These are phyloP conservation scores for Aspergillus sp. DNA, from an alignment of 2,329 filamentous ascomycete genomes.

Conservation along the genomic window DNA sequence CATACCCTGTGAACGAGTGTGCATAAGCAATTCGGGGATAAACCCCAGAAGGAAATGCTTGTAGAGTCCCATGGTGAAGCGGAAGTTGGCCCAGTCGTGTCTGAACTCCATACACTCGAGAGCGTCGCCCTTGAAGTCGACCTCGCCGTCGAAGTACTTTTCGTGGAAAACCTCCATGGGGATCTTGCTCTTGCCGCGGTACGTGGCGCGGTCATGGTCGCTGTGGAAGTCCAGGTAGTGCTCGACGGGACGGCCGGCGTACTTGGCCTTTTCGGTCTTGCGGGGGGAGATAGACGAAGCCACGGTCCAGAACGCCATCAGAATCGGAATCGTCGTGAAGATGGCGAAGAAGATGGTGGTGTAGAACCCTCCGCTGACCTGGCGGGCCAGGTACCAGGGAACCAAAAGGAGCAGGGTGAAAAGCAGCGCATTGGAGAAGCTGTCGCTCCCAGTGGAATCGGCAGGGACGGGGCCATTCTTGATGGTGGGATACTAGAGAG, in stretches of 20 bases:
- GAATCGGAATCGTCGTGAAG: slow-evolving; percentile 67
- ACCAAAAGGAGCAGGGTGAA: slow-evolving; percentile 59
- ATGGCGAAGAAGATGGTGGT: slow-evolving; percentile 80
- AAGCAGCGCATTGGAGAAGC: slow-evolving; percentile 76
- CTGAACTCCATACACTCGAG: slow-evolving; percentile 86
- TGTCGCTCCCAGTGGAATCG: slow-evolving; percentile 72
- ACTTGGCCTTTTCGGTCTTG: slow-evolving; percentile 83
- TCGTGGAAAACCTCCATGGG: slow-evolving; percentile 78
- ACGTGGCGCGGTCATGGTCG: slow-evolving; percentile 38
- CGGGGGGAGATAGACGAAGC: slow-evolving; percentile 74
- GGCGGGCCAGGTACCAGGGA: slow-evolving; percentile 73
- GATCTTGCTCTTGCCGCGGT: slow-evolving; percentile 42
- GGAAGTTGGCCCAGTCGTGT: slow-evolving; percentile 94
- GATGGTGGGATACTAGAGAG: slow-evolving; percentile 66
- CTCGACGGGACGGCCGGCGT: slow-evolving; percentile 78
- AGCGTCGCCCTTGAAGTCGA: slow-evolving; percentile 89
- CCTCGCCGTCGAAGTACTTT: slow-evolving; percentile 93
- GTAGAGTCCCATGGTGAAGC: slow-evolving; percentile 77
- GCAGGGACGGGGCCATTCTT: slow-evolving; percentile 91
- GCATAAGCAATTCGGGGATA: slow-evolving; percentile 83
- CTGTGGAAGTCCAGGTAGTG: slow-evolving; percentile 57
- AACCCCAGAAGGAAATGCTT: slow-evolving; percentile 81
- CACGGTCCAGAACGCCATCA: slow-evolving; percentile 72
- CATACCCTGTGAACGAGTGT: slow-evolving; percentile 76
- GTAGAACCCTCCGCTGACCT: slow-evolving; percentile 74